phyloP scores from a whole-genome alignment of 164 flowering plant species.

The Paratinospora sagittata region DNA sequence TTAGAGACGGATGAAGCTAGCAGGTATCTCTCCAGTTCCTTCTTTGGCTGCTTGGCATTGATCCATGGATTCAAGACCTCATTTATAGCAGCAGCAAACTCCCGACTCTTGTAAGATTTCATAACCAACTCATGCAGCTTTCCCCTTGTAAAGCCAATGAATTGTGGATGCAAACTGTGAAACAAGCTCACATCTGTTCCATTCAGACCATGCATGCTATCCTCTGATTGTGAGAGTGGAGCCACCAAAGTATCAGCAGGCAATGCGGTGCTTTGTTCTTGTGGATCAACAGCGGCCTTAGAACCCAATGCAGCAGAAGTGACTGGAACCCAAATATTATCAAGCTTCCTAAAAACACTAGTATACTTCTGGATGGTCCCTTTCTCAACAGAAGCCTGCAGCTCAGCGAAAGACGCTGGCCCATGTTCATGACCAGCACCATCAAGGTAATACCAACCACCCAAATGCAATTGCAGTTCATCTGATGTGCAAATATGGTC shows the following conservation, averaged over 20 bases:
- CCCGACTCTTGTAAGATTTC: constrained; percentile 91
- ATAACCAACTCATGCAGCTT: constrained; percentile 94
- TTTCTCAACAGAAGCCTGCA: constrained; percentile 57
- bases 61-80: constrained; percentile 97
- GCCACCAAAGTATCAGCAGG: constrained; percentile 25
- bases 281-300: constrained; percentile 19
- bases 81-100: constrained; percentile 89
- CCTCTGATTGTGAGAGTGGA: constrained; percentile 17
- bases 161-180: constrained; percentile 78
- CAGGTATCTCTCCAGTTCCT: constrained; percentile 53
- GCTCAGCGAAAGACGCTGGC: constrained; percentile 57
- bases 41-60: constrained; percentile 72
- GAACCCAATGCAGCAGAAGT: constrained; percentile 26
- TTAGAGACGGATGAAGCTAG: constrained; percentile 21
- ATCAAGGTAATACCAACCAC: constrained; percentile 94
- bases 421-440: constrained; percentile 91
- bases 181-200: constrained; percentile 30
- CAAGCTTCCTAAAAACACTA: constrained; percentile 79
- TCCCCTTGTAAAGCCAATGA: constrained; percentile 80
- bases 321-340: constrained; percentile 89
- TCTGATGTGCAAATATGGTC: constrained; percentile 56
- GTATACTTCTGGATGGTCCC: constrained; percentile 54
- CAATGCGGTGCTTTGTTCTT: constrained; percentile 21
- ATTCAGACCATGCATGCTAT: constrained; percentile 14
- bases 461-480: constrained; percentile 74